Base-by-base conservation (phyloP, 2,329 filamentous ascomycete species). In the Beauveria pseudobassiana region DNA sequence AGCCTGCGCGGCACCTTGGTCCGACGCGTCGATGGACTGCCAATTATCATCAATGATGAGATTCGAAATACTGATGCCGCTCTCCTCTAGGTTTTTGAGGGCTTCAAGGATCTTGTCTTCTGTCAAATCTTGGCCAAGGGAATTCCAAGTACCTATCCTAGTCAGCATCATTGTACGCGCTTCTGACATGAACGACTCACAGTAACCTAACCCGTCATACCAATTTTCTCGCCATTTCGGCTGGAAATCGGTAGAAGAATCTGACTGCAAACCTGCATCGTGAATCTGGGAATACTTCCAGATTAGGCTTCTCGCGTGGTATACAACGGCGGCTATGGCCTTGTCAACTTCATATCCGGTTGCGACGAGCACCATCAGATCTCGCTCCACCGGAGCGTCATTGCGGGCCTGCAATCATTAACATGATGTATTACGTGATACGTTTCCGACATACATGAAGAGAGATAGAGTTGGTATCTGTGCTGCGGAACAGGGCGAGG, bases 11-110 rank as follows among this genome's bases (percentile, higher is more conserved):
- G 78, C 69, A 0, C 80, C 79, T 26, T 70, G 67, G 34, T 79
- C 75, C 5, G 16, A 3, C 4, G 24, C 67, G 65, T 83, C 85
- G 52, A 96, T 81, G 9, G 88, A 85, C 73, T 96, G 93, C 95
- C 95, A 99, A 68, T 96, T 96, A 71, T 99, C 95, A 68, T 99
- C 95, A 64, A 99, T 96, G 64, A 98, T 96, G 2, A 99, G 80
- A 69, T 87, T 96, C 0, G 86, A 87, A 51, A 98, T 82, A 48
- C 88, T 86, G 69, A 99, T 90, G 1, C 87, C 83, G 61, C 89
- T 82, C 34, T 85, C 78, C 5, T 87, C 82, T 12, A 99, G 77
- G 1, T 82, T 80, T 62, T 91, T 85, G 1, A 98, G 78, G 1
- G 93, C 91, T 46, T 85, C 74, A 14, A 92, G 78, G 16, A 99